Evolutionary conservation across 257 asterid species (phyloP).

Genomic region (Datura wrightii): DNA sequence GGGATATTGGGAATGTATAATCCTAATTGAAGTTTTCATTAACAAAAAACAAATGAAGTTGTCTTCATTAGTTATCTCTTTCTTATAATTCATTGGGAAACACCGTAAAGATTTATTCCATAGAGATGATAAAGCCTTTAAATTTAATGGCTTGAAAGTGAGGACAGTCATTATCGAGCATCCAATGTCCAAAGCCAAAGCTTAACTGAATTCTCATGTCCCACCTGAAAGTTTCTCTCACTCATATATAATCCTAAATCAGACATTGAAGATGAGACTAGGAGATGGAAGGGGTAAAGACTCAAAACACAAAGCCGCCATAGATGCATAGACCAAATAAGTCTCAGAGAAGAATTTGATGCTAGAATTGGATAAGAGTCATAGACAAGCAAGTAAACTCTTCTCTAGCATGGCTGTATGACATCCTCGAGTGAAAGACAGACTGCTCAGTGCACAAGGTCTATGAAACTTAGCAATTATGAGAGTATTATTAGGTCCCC

Average conservation of each 20-base stretch:
- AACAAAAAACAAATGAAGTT: background rate
- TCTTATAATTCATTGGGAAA: background rate
- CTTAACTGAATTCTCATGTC: background rate
- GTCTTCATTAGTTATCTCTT: background rate
- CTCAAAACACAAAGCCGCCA: background rate
- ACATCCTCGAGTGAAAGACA: background rate
- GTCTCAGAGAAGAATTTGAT: background rate
- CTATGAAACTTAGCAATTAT: background rate
- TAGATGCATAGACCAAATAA: conserved; percentile 10
- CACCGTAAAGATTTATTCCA: background rate
- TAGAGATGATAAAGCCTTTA: background rate
- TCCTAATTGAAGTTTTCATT: background rate
- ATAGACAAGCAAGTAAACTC: background rate
- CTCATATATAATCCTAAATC: background rate
- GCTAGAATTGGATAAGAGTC: conserved; percentile 3
- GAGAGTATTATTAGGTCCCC: background rate
- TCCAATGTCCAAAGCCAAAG: background rate
- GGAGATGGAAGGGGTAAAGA: background rate
- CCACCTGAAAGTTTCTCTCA: conserved; percentile 14
- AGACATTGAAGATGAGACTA: background rate
- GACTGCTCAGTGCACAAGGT: background rate
- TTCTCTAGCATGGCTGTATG: background rate
- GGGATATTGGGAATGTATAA: background rate
- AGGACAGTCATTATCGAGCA: background rate
- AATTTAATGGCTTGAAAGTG: background rate